Conservation (phyloP, 2,329 filamentous ascomycete species). For the Byssochlamys sp. region DNA sequence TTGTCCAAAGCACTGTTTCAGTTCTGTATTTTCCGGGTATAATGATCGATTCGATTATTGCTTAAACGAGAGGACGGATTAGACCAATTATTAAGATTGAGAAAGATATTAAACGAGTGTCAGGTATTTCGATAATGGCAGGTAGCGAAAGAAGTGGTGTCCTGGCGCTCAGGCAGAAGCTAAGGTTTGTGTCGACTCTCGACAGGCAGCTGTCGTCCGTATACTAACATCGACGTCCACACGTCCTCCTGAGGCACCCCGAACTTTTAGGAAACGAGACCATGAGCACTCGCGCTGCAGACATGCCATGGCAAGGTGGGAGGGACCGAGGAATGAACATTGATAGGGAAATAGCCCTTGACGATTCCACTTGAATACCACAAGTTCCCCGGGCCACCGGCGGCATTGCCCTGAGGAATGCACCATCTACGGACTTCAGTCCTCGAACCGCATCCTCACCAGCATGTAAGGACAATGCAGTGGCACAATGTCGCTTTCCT, state of each 20-base stretch:
- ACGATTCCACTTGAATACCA: neutral
- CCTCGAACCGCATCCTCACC: neutral
- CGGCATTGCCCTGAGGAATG: slow-evolving; percentile 9
- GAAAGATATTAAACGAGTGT: neutral
- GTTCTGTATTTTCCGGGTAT: neutral
- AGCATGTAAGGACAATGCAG: neutral
- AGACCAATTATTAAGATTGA: neutral
- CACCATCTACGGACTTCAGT: slow-evolving; percentile 2
- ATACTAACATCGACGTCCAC: neutral
- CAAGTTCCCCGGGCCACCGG: slow-evolving; percentile 8
- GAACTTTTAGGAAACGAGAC: neutral
- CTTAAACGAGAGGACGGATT: neutral
- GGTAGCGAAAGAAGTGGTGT: neutral
- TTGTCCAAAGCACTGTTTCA: neutral
- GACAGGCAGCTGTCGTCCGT: neutral
- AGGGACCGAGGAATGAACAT: neutral
- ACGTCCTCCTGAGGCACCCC: neutral
- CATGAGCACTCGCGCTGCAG: neutral
- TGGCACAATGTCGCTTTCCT: neutral
- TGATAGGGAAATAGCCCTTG: neutral
- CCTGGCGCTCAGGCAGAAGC: neutral
- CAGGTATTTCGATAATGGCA: neutral
- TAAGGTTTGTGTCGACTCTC: neutral
- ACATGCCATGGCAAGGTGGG: neutral
- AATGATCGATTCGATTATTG: neutral